Evolutionary conservation across 768 basidiomycete species (phyloP), one percentile per base, ranked within the genome.

Genomic region (Mycena galericulata): DNA sequence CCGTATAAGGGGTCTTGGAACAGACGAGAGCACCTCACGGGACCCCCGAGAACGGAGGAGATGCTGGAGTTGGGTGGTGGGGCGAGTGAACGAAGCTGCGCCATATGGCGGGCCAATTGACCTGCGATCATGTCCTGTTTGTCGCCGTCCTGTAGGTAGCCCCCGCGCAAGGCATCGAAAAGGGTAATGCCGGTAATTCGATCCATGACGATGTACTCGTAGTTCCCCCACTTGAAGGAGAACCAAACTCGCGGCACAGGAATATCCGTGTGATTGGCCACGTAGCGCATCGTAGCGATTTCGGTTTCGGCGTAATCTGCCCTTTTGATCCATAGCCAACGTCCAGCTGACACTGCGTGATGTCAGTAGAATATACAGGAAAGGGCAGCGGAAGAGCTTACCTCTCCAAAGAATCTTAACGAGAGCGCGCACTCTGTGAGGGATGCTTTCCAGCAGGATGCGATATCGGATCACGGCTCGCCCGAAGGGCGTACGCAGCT

Each of bases 341-440:
- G 60, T 81, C 82, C n/a, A 73, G 73, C 8, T 65, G 65, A 72
- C 78, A 69, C 81, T 82, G 81, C 80, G 46, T 66, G 47, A 24
- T 22, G 59, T 14, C 30, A 58, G 30, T 32, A 57, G 26, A 43
- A 29, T 57, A 43, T 57, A 43, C 56, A 57, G 26, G 56, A 45
- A 41, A 41, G 56, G 41, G 56, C 56, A 20, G 41, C 38, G 43
- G 24, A 27, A 43, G 38, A 57, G 24, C 56, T 57, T 45, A 45
- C 56, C 56, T 57, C 41, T 57, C 56, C 56, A 57, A 38, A 50
- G 24, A 49, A 61, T 49, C n/a, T 2, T 15, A 50, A 26, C 57
- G 40, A 57, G 24, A 43, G 56, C 56, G 15, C 40, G 2, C 56
- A 46, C 30, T 45, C 40, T 59, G 38, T 18, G 22, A 26, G 18